These are phyloP conservation scores for Penicillium robsamsonii DNA, from an alignment of 495 filamentous ascomycete species.

Conservation along the genomic window DNA sequence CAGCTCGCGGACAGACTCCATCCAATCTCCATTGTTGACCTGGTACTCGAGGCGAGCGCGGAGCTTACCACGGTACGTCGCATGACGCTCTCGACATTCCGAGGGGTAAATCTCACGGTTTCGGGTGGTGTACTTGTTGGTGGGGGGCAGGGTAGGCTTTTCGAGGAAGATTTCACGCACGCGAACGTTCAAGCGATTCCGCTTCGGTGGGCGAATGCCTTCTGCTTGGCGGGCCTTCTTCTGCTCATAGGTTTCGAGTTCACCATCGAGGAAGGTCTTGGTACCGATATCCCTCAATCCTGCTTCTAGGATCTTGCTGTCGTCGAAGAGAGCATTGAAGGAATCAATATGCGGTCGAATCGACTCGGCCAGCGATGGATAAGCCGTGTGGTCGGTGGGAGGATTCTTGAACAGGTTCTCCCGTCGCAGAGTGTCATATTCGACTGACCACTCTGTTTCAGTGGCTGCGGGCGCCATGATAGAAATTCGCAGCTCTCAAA, in stretches of 20 bases:
- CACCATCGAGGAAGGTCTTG: conserved; percentile 81
- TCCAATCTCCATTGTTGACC: conserved; percentile 82
- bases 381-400: conserved; percentile 81
- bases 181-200: conserved; percentile 70
- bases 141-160: conserved; percentile 67
- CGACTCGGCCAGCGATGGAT: conserved; percentile 78
- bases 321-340: conserved; percentile 88
- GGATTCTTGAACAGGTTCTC: conserved; percentile 86
- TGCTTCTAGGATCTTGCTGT: conserved; percentile 65
- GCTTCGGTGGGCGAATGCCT: conserved; percentile 49
- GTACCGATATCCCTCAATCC: conserved; percentile 85
- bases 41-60: conserved; percentile 74
- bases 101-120: conserved; percentile 85
- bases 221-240: conserved; percentile 39
- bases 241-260: conserved; percentile 45
- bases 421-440: conserved; percentile 76
- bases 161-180: conserved; percentile 76
- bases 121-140: conserved; percentile 73
- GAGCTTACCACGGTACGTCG: conserved; percentile 84
- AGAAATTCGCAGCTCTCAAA: conserved; percentile 18
- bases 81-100: conserved; percentile 92
- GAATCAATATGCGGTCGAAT: conserved; percentile 89
- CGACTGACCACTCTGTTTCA: conserved; percentile 72
- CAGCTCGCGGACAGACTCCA: conserved; percentile 75
- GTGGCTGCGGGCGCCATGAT: conserved; percentile 54